These are phyloP conservation scores for Umbelopsis sp. DNA, from an alignment of 371 early-diverging fungal species.

Conservation along the genomic window DNA sequence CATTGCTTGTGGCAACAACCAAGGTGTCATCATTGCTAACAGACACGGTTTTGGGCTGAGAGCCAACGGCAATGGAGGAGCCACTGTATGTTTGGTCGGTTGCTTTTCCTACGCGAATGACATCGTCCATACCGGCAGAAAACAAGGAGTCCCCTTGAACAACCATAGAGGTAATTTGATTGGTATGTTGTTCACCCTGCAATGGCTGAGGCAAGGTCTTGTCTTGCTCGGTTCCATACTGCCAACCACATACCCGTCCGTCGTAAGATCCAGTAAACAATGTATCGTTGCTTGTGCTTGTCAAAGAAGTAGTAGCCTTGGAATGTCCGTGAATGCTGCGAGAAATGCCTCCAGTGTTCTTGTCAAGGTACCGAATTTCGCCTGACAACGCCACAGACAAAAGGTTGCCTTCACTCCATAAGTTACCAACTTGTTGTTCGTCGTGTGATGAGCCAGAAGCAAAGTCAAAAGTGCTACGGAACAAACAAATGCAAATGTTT, in stretches of 20 bases:
- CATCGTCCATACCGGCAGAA: constrained; percentile 83
- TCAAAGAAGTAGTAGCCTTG: constrained; percentile 83
- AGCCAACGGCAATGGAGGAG: constrained; percentile 44
- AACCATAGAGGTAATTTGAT: constrained; percentile 68
- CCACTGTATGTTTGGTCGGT: constrained; percentile 29
- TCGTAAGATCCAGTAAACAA: constrained; percentile 92
- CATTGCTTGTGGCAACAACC: constrained; percentile 55
- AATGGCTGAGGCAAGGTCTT: constrained; percentile 29
- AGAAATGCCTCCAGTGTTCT: constrained; percentile 51
- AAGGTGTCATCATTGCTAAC: constrained; percentile 42
- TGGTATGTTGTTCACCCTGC: constrained; percentile 67
- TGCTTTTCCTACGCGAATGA: constrained; percentile 30
- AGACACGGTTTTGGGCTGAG: constrained; percentile 59
- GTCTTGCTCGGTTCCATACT: constrained; percentile 39
- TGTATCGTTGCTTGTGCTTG: constrained; percentile 56
- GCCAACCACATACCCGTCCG: constrained; percentile 81
- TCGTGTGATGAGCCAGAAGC: constrained; percentile 43
- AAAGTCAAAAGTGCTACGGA: constrained; percentile 55
- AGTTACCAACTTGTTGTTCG: constrained; percentile 93
- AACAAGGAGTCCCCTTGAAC: constrained; percentile 48
- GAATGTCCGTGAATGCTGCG: constrained; percentile 79
- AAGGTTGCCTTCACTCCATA: constrained; percentile 82
- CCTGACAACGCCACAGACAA: constrained; percentile 83
- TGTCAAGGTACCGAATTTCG: constrained; percentile 83
- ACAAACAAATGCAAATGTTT: background rate